A percentile compares a stretch with the other conserved stretches of the same genome.
These are phyloP conservation scores for Suhomyces guaymorum DNA, from an alignment of 1,139 yeast genomes.

Conservation along the genomic window DNA sequence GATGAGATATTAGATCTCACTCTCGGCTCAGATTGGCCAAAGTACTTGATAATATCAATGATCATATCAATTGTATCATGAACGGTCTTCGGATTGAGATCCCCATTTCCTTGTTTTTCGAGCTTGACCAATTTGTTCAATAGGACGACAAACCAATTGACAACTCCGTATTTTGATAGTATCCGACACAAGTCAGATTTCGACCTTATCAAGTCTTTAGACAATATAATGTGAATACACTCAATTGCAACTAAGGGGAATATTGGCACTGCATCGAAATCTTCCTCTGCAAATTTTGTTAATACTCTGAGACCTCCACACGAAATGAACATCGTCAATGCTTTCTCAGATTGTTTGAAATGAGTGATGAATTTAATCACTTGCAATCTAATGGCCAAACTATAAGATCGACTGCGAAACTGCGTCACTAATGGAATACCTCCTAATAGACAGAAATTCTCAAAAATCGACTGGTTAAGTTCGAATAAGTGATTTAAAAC, in stretches of 20 bases:
- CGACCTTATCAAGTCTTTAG: conserved; percentile 45
- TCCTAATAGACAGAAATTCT: conserved; percentile 56
- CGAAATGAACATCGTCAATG: conserved; percentile 52
- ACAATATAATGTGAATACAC: conserved; percentile 45
- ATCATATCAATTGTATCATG: conserved; percentile 32
- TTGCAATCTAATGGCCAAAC: conserved; percentile 39
- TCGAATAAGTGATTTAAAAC: conserved; percentile 44
- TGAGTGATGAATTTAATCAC: conserved; percentile 47
- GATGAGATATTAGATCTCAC: conserved; percentile 43
- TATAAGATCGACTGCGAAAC: conserved; percentile 40
- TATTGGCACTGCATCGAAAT: conserved; percentile 45
- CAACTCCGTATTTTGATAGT: conserved; percentile 48
- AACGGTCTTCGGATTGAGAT: conserved; percentile 21
- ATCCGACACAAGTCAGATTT: conserved; percentile 59
- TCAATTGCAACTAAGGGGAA: conserved; percentile 51
- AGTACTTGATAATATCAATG: conserved; percentile 40
- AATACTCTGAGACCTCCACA: conserved; percentile 58
- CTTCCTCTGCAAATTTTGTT: conserved; percentile 56
- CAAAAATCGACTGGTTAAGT: conserved; percentile 39
- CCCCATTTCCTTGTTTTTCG: conserved; percentile 20
- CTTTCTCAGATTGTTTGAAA: conserved; percentile 38
- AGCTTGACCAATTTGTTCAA: conserved; percentile 30
- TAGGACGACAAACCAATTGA: conserved; percentile 51
- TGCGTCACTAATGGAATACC: conserved; percentile 56
- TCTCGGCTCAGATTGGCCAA: conserved; percentile 47